Evolutionary conservation across 2,329 filamentous ascomycete genomes (phyloP), one percentile per base, ranked within the genome.

Genomic region (Xylariaceae sp.): DNA sequence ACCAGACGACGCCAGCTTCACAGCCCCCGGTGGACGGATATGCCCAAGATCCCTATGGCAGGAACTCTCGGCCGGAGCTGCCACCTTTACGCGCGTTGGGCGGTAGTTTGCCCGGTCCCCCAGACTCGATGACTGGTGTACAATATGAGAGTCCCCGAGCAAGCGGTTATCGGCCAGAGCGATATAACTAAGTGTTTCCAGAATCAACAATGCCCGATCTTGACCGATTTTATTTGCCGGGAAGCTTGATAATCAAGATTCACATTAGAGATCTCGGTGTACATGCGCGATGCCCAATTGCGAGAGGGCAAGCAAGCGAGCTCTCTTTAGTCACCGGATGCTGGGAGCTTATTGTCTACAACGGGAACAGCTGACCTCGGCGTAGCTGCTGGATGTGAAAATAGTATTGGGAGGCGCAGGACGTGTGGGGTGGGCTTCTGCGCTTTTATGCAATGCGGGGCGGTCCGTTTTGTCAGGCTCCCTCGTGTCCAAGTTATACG

Each of bases 91-190:
- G 83, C 9, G 78, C 80, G 13, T 71, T 85, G 13, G 79, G 77
- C 65, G 75, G 74, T 54, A 73, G 72, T 58, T 69, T 79, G 7
- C 68, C 74, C 4, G 75, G 72, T 35, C 73, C 72, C 0, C 80
- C 84, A 1, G 84, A 87, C 18, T 82, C 82, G 0, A 88, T 88
- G 85, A 85, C 82, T 1, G 85, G 85, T 1, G 83, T 88, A 4
- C 84, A 87, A 67, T 88, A 87, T 55, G 82, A 85, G 34, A 73
- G 74, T 4, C 74, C 79, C 2, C 75, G 78, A 18, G 63, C 73
- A 6, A 80, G 78, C 60, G 79, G 79, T 4, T 83, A 77, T 64
- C 77, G 80, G 48, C 70, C 68, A 18, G 65, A 69, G 68, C 58
- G 78, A 75, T 71, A 23, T 17, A 34, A 52, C 37, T 9, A 13